Evolutionary conservation across 1,139 yeast genomes (phyloP).

Genomic region (Pichia sp.): DNA sequence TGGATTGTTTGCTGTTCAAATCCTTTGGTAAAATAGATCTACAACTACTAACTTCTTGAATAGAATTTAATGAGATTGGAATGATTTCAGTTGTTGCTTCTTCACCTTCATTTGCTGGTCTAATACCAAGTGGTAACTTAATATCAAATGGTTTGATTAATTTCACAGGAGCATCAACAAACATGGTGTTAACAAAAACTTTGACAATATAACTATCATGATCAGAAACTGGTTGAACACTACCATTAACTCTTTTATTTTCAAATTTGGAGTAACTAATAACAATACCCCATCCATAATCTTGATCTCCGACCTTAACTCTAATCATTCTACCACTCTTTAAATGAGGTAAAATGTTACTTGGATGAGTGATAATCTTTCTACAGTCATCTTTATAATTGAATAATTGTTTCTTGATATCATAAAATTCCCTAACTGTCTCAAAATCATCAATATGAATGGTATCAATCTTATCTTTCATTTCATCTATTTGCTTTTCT

Average conservation of each 20-base stretch:
- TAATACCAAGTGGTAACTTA: constrained; percentile 75
- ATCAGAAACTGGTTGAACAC: constrained; percentile 51
- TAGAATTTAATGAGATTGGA: constrained; percentile 77
- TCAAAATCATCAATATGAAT: constrained; percentile 68
- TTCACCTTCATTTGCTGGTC: constrained; percentile 74
- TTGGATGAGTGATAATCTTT: constrained; percentile 87
- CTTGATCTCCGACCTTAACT: constrained; percentile 46
- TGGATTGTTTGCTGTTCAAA: constrained; percentile 61
- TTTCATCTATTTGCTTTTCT: constrained; percentile 55
- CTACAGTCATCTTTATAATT: constrained; percentile 72
- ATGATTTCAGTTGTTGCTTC: constrained; percentile 69
- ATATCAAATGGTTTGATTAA: constrained; percentile 71
- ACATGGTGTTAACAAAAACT: constrained; percentile 77
- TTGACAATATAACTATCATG: constrained; percentile 87
- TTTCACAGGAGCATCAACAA: constrained; percentile 67
- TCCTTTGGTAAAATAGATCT: constrained; percentile 81
- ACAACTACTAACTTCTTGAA: constrained; percentile 69
- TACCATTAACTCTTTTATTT: constrained; percentile 45
- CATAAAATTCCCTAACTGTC: constrained; percentile 74
- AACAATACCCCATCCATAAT: constrained; percentile 96
- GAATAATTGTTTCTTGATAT: constrained; percentile 63
- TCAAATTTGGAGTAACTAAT: constrained; percentile 56
- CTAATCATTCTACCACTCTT: constrained; percentile 85
- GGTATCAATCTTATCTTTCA: constrained; percentile 43
- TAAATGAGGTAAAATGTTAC: constrained; percentile 72